Evolutionary conservation across 129 eudicot species (phyloP).

Genomic region (Flaveria linearis): DNA sequence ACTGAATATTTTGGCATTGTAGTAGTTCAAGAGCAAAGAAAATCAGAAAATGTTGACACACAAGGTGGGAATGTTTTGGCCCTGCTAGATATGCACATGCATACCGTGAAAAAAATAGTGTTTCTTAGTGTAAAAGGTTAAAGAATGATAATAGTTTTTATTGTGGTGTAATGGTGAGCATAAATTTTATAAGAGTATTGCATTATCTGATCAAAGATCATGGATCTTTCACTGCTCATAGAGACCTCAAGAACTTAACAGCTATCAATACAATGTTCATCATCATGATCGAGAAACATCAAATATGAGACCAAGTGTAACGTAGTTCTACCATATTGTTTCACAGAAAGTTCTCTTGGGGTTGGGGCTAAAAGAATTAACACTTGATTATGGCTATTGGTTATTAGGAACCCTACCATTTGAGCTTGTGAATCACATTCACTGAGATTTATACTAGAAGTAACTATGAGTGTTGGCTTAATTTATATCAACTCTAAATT

Average conservation of each 20-base stretch:
- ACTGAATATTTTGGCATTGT: too few species aligned
- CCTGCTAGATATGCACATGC: too few species aligned
- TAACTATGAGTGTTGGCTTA: too few species aligned
- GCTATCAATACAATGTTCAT: not conserved
- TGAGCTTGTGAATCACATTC: too few species aligned
- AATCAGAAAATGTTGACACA: too few species aligned
- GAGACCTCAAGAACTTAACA: constrained; percentile 5
- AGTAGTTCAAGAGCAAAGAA: too few species aligned
- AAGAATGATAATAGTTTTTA: not conserved
- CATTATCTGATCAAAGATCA: not conserved
- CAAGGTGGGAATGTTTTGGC: too few species aligned
- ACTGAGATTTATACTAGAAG: too few species aligned
- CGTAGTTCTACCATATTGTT: not conserved
- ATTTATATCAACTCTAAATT: too few species aligned
- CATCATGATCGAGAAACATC: not conserved
- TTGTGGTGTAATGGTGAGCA: not conserved
- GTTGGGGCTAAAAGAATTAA: not conserved
- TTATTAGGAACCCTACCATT: not conserved
- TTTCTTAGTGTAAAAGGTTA: not conserved
- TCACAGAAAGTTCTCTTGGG: not conserved
- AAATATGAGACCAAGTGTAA: not conserved
- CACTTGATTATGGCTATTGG: not conserved
- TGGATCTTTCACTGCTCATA: not conserved
- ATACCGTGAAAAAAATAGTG: too few species aligned
- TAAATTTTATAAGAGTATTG: not conserved